Base-by-base conservation (phyloP, 1,139 yeast genomes). In the Debaryomyces singareniensis region DNA sequence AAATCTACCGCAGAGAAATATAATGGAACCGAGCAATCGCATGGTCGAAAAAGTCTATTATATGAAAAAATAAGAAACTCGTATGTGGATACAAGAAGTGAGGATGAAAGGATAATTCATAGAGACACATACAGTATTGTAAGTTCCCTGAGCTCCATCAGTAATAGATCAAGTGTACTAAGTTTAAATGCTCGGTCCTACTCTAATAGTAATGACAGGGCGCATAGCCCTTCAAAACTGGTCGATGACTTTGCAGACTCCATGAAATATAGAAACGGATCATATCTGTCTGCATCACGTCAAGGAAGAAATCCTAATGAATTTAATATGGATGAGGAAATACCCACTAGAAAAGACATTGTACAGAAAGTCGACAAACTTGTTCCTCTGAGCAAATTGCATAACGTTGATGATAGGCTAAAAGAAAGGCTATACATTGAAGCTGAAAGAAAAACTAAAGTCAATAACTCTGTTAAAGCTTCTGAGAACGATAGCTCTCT, bases 331-430 rank as follows among this genome's bases (percentile, higher is more conserved):
- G 43, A 37, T 6, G 48, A 44, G 28, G 64, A 55, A 5, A 38
- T 60, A 4, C 68, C 68, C 1, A 39, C 47, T 5, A 45, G 68
- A 35, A 48, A 47, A 32, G 68, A 61, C 37, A 45, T 62, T 32
- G 43, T 51, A 3, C 38, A 44, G 16, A 47, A 45, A 29, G 37
- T 38, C 26, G 49, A 49, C 14, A 32, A 41, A 14, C 22, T 39
- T 14, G 6, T n/a, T 12, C 9, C 22, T 5, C 21, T 13, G n/a
- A 10, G 32, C 41, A 4, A 35, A 5, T 18, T 18, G n/a, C 7
- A 18, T 7, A 29, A 31, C n/a, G 25, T 29, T 5, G 26, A 40
- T 9, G 48, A 44, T 25, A 33, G 39, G 24, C 46, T 45, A 12
- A 45, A 45, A 29, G 45, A 44, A 18, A 40, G 48, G 26, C 32